phyloP scores from a whole-genome alignment of 1,284 basidiomycete genomes.

The Malassezia yamatoensis region DNA sequence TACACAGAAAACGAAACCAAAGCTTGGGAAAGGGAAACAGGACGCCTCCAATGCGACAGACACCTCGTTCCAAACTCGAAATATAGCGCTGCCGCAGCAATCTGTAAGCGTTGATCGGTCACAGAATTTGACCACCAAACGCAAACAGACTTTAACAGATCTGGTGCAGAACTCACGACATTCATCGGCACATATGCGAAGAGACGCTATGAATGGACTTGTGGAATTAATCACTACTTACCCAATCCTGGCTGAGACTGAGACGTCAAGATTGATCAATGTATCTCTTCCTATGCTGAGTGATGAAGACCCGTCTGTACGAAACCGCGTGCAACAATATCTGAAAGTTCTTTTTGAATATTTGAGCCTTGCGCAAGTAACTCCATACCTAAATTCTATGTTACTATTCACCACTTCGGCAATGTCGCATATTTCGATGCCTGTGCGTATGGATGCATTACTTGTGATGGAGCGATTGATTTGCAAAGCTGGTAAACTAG shows the following conservation, averaged over 20 bases:
- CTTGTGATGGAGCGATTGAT: slow-evolving; percentile 70
- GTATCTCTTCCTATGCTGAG: slow-evolving; percentile 61
- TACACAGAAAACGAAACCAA: slow-evolving; percentile 79
- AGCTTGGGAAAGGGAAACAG: slow-evolving; percentile 89
- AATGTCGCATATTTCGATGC: slow-evolving; percentile 86
- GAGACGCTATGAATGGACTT: slow-evolving; percentile 71
- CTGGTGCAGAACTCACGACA: slow-evolving; percentile 71
- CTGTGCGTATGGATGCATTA: slow-evolving; percentile 80
- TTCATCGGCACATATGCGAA: slow-evolving; percentile 64
- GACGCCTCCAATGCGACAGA: slow-evolving; percentile 73
- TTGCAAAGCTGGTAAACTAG: slow-evolving; percentile 57
- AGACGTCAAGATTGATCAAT: slow-evolving; percentile 60
- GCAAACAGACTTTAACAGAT: slow-evolving; percentile 65
- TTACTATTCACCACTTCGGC: slow-evolving; percentile 75
- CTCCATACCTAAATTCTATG: slow-evolving; percentile 64
- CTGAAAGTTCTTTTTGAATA: slow-evolving; percentile 63
- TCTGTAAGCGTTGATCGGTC: slow-evolving; percentile 36
- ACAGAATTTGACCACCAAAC: slow-evolving; percentile 22
- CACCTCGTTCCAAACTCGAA: slow-evolving; percentile 82
- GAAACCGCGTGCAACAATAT: slow-evolving; percentile 50
- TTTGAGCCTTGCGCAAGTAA: slow-evolving; percentile 54
- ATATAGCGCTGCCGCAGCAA: slow-evolving; percentile 30
- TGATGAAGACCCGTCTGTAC: slow-evolving; percentile 55
- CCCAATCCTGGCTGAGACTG: slow-evolving; percentile 55
- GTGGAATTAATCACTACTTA: slow-evolving; percentile 67